A percentile compares a stretch with the other conserved stretches of the same genome.
These are phyloP conservation scores for Mortierella sp. DNA, from an alignment of 371 early-diverging fungal species.

Conservation along the genomic window DNA sequence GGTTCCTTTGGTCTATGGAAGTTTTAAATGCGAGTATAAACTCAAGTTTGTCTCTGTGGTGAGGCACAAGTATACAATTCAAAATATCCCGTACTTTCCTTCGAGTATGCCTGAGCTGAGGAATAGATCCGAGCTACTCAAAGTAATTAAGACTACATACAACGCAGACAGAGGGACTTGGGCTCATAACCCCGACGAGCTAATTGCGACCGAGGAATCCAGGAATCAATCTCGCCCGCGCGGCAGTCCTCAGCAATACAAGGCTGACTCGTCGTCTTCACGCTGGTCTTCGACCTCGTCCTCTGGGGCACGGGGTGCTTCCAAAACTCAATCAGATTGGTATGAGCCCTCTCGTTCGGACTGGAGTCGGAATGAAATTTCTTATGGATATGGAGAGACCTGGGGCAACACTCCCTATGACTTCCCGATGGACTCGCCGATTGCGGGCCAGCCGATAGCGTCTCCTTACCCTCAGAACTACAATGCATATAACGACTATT, in stretches of 20 bases:
- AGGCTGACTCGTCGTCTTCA: neutral
- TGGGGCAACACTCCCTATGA: too few species aligned
- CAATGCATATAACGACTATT: too few species aligned
- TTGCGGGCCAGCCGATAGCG: too few species aligned
- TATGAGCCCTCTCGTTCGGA: too few species aligned
- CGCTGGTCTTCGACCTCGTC: neutral
- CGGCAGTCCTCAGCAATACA: neutral
- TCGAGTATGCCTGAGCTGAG: neutral
- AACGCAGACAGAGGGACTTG: slow-evolving; percentile 14
- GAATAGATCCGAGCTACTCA: neutral
- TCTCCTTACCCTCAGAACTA: too few species aligned
- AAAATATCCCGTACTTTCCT: slow-evolving; percentile 25
- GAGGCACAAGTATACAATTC: slow-evolving; percentile 19
- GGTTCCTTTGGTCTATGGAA: slow-evolving; percentile 38
- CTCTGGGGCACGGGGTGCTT: neutral
- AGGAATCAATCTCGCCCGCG: neutral
- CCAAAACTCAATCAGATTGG: neutral
- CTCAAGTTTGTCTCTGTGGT: slow-evolving; percentile 20
- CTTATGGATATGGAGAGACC: too few species aligned
- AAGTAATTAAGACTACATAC: slow-evolving; percentile 22
- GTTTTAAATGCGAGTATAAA: slow-evolving; percentile 21
- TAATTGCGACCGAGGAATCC: too few species aligned
- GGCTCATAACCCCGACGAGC: neutral
- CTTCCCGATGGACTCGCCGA: too few species aligned
- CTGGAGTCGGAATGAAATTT: too few species aligned